Base-by-base conservation (phyloP, 345 rosid species). In the Limnanthes douglasii region DNA sequence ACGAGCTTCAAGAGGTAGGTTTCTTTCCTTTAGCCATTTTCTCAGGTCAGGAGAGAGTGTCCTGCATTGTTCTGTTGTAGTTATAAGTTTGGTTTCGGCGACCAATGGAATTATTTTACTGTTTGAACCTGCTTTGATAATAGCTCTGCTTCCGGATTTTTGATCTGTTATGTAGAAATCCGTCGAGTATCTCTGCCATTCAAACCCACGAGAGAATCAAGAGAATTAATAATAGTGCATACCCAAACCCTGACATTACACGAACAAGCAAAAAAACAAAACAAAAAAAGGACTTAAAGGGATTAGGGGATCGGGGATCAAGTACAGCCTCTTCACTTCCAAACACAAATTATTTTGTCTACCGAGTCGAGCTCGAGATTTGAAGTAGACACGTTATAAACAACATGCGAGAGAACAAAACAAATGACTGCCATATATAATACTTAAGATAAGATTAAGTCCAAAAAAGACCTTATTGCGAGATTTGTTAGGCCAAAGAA, bases 171-270 rank as follows among this genome's bases (percentile, higher is more conserved):
- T 23, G 39, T 60, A 71, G 56, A 71, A 71, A 53, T 66, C 74
- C 2, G 73, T 53, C 31, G 71, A 66, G 59, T 53, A 51, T 51
- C 71, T 71, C 78, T 66, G 73, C n/a, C n/a, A n/a, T n/a, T 42
- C 44, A 41, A n/a, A n/a, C n/a, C n/a, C 7, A 29, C 10, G 22
- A 46, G 11, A 47, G 6, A 6, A 11, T 8, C 18, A n/a, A 37
- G 29, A n/a, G n/a, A n/a, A n/a, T n/a, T n/a, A n/a, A n/a, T n/a
- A n/a, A n/a, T n/a, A n/a, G n/a, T n/a, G n/a, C n/a, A n/a, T n/a
- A n/a, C n/a, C n/a, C n/a, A n/a, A n/a, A n/a, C n/a, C n/a, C n/a
- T n/a, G n/a, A n/a, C n/a, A n/a, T n/a, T 28, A 11, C 5, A 41
- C 40, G 38, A 16, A 24, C 43, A 33, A 32, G 36, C 39, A 51